Evolutionary conservation across 495 filamentous ascomycete genomes (phyloP).

Genomic region (Hypoxylon subgilvum): DNA sequence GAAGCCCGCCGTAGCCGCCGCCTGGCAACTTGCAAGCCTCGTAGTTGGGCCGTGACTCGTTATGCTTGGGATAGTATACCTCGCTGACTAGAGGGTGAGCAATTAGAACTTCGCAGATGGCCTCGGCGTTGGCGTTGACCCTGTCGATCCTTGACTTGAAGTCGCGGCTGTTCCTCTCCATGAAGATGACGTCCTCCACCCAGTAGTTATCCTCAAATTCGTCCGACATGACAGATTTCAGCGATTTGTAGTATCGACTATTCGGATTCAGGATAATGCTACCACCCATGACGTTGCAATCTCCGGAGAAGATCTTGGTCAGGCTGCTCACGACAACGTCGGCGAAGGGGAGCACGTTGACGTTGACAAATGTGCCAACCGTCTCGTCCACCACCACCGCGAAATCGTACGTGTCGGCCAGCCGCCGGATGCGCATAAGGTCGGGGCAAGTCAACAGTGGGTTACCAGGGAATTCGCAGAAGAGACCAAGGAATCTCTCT

Average conservation of each 20-base stretch:
- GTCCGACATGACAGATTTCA: constrained; percentile 65
- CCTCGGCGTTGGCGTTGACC: constrained; percentile 86
- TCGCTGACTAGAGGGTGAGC: constrained; percentile 68
- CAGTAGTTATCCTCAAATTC: constrained; percentile 91
- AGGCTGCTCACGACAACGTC: constrained; percentile 93
- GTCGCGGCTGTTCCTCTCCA: constrained; percentile 95
- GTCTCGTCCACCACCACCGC: constrained; percentile 94
- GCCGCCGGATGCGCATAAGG: constrained; percentile 73
- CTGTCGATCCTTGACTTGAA: constrained; percentile 82
- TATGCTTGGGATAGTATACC: constrained; percentile 86
- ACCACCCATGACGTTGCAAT: constrained; percentile 98
- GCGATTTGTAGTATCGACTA: constrained; percentile 66
- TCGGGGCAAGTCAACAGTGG: constrained; percentile 86
- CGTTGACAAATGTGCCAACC: constrained; percentile 93
- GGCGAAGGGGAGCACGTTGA: constrained; percentile 85
- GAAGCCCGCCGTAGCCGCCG: constrained; percentile 89
- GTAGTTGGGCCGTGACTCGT: constrained; percentile 70
- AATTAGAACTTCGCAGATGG: constrained; percentile 72
- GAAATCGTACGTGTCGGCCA: constrained; percentile 88
- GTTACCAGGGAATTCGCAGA: constrained; percentile 95
- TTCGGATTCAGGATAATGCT: constrained; percentile 85
- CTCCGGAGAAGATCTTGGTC: constrained; percentile 96
- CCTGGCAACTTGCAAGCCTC: constrained; percentile 74
- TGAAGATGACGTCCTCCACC: constrained; percentile 90
- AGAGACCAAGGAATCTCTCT: constrained; percentile 81